phyloP scores from a whole-genome alignment of 805 yeast genomes.

The Saturnispora ahearnii region DNA sequence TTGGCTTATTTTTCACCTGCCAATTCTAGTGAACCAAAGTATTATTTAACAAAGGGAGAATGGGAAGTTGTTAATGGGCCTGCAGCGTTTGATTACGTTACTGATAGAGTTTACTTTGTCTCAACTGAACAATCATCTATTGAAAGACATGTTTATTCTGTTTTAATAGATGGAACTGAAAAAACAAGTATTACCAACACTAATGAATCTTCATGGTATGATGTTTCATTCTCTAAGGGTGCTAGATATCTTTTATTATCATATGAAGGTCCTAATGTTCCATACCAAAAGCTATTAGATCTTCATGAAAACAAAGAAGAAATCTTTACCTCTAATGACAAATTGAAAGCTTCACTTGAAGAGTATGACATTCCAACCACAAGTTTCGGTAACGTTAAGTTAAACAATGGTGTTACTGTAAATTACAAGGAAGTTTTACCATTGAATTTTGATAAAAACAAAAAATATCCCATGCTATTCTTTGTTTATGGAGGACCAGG shows the following conservation, averaged over 20 bases:
- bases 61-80: constrained; percentile 90
- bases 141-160: constrained; percentile 76
- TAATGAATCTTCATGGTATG: constrained; percentile 52
- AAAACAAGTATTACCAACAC: constrained; percentile 41
- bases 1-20: constrained; percentile 80
- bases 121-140: constrained; percentile 72
- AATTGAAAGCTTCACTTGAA: constrained; percentile 31
- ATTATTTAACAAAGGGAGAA: constrained; percentile 57
- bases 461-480: constrained; percentile 77
- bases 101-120: constrained; percentile 50
- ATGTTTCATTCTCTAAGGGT: constrained; percentile 72
- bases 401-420: constrained; percentile 30
- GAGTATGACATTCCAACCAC: constrained; percentile 50
- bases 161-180: constrained; percentile 42
- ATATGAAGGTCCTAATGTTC: constrained; percentile 74
- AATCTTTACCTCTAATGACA: constrained; percentile 39
- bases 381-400: constrained; percentile 41
- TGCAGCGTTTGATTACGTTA: constrained; percentile 46
- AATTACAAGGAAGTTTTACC: constrained; percentile 77
- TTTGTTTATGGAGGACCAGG: constrained; percentile 95
- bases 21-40: constrained; percentile 38
- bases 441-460: constrained; percentile 47
- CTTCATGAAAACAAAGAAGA: constrained; percentile 33
- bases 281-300: constrained; percentile 65
- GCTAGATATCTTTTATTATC: constrained; percentile 59